Evolutionary conservation across 2,329 filamentous ascomycete species (phyloP).

Genomic region (Aureobasidium sp.): DNA sequence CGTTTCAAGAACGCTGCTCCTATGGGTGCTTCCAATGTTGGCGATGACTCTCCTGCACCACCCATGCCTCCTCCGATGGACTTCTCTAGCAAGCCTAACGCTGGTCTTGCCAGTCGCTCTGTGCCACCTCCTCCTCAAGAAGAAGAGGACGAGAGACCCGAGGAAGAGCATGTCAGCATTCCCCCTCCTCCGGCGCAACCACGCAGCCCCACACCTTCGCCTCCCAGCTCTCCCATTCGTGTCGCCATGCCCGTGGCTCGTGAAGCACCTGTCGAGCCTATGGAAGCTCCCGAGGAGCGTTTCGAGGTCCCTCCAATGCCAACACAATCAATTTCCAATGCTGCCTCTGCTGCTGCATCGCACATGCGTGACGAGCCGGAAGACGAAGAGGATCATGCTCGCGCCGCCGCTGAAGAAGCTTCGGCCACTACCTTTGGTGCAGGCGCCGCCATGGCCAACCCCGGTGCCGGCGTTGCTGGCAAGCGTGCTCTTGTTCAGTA

Average conservation of each 20-base stretch:
- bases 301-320: conserved; percentile 55
- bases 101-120: conserved; percentile 44
- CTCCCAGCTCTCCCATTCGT: conserved; percentile 40
- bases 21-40: conserved; percentile 51
- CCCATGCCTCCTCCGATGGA: conserved; percentile 58
- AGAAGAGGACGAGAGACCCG: conserved; percentile 28
- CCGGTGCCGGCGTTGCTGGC: conserved; percentile 43
- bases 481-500: conserved; percentile 77
- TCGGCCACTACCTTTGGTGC: conserved; percentile 40
- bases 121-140: conserved; percentile 72
- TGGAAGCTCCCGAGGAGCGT: conserved; percentile 69
- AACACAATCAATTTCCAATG: conserved; percentile 54
- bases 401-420: conserved; percentile 46
- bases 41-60: conserved; percentile 29
- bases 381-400: conserved; percentile 50
- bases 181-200: conserved; percentile 37
- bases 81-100: conserved; percentile 61
- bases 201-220: conserved; percentile 6
- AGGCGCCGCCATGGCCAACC: conserved; percentile 34
- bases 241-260: conserved; percentile 39
- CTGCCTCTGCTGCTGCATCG: conserved; percentile 53
- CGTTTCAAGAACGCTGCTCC: conserved; percentile 73
- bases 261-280: conserved; percentile 59
- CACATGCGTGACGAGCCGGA: conserved; percentile 60
- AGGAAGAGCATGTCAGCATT: conserved; percentile 42